Evolutionary conservation across 176 grass and related monocot species (phyloP).

Genomic region (Guadua angustifolia): DNA sequence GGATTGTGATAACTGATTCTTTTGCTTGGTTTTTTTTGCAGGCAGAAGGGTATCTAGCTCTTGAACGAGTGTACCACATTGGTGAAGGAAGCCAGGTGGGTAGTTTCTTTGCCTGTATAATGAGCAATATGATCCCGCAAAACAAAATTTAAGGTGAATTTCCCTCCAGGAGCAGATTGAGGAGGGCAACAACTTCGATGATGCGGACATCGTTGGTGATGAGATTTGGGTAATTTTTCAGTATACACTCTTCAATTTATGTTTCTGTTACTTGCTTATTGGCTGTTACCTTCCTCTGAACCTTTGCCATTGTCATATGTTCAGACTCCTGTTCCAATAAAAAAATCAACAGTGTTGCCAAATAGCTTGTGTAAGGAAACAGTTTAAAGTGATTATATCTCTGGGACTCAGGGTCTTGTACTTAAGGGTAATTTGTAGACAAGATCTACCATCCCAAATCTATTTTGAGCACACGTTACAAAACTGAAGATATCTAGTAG

Average conservation of each 20-base stretch:
- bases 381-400: background rate
- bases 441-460: background rate
- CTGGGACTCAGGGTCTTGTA: background rate
- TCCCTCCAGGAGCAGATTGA: constrained; percentile 38
- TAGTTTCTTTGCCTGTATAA: background rate
- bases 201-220: constrained; percentile 27
- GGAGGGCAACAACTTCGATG: background rate
- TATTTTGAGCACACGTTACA: background rate
- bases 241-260: background rate
- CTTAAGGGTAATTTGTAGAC: too few species aligned
- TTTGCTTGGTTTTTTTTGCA: constrained; percentile 41
- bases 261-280: constrained; percentile 21
- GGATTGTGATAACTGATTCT: background rate
- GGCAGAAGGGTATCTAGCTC: constrained; percentile 69
- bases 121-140: background rate
- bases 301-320: background rate
- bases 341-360: background rate
- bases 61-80: constrained; percentile 52
- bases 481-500: background rate
- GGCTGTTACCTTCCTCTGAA: constrained; percentile 16
- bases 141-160: background rate
- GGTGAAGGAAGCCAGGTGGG: constrained; percentile 39
- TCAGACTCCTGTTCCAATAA: background rate
- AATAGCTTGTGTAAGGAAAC: background rate
- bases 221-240: constrained; percentile 67